Evolutionary conservation across 345 rosid species (phyloP), one percentile per base, ranked within the genome.

Genomic region (Euphorbia peplus): DNA sequence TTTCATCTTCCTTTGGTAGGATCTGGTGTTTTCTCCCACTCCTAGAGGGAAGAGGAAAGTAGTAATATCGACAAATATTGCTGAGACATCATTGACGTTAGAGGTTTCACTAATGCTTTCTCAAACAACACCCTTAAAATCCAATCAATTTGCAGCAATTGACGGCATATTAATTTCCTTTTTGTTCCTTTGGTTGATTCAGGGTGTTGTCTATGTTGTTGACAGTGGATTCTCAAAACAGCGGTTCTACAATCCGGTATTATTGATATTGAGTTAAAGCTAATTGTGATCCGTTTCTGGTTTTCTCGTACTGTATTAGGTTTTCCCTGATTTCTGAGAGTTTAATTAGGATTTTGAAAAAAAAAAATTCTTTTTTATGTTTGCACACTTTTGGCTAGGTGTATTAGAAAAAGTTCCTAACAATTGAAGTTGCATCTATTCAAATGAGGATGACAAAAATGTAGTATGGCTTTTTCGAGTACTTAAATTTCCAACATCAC

Each of bases 201-300:
- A 93, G 98, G 99, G 95, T 0, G 75, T 91, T 73, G 97, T 95
- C 68, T 88, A 95, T 80, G 99, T 95, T 76, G 82, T 95, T 72
- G 99, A 95, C 70, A 83, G 95, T 67, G 99, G 97, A 55, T 95
- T 91, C 86, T 90, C 99, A 18, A 95, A 95, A 83, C 99, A 95
- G 76, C 82, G 83, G 60, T 95, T 86, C 81, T 95, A 91, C 80
- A 91, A 95, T 83, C 96, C 96, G 77, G 98, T 91, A 91, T 67
- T 77, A 70, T 61, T 18, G 12, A 66, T 68, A 50, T n/a, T 37
- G 35, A 56, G 30, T 46, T 76, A 68, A 14, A 71, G 61, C 32
- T 39, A 35, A 22, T 32, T 53, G 55, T 53, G 50, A 48, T 28
- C 37, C 58, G 66, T 53, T 68, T 13, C 12, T 28, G 18, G 28